Conservation (phyloP, 441 rosid species). For the Adansonia madagascariensis region DNA sequence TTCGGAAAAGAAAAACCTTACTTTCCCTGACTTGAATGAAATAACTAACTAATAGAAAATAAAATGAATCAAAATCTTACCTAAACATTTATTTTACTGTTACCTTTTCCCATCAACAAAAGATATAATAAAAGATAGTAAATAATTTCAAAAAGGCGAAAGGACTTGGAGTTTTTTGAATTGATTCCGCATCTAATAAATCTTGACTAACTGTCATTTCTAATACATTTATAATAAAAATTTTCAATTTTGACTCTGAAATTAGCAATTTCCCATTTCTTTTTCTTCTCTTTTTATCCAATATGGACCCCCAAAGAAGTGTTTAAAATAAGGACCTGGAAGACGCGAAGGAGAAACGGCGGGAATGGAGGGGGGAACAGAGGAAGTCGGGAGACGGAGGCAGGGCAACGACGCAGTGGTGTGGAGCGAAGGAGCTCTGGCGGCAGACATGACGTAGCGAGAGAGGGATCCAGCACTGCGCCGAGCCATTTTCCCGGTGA, state of each 20-base stretch:
- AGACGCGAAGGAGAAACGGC: conserved; percentile 57
- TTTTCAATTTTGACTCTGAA: not conserved
- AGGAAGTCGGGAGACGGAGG: conserved; percentile 48
- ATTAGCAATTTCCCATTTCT: not conserved
- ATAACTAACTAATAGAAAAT: not conserved
- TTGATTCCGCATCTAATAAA: not conserved
- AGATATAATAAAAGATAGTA: not conserved
- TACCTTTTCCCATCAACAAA: not conserved
- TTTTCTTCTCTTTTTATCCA: not conserved
- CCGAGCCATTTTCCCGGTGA: conserved; percentile 46
- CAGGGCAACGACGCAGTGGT: conserved; percentile 54
- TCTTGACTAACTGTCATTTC: not conserved
- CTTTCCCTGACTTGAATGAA: not conserved
- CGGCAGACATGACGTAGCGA: conserved; percentile 40
- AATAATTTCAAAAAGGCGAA: not conserved
- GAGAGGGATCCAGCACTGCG: conserved; percentile 47
- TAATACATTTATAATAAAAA: not conserved
- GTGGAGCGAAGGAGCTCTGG: conserved; percentile 61
- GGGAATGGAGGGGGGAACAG: conserved; percentile 52
- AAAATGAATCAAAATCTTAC: not conserved
- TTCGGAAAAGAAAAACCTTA: not conserved
- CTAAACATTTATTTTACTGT: not conserved
- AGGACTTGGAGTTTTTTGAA: conserved; percentile 7
- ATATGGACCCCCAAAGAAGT: not conserved
- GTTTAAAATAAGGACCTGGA: conserved; percentile 49